phyloP scores from a whole-genome alignment of 495 filamentous ascomycete genomes.

The Penicillium lagena region DNA sequence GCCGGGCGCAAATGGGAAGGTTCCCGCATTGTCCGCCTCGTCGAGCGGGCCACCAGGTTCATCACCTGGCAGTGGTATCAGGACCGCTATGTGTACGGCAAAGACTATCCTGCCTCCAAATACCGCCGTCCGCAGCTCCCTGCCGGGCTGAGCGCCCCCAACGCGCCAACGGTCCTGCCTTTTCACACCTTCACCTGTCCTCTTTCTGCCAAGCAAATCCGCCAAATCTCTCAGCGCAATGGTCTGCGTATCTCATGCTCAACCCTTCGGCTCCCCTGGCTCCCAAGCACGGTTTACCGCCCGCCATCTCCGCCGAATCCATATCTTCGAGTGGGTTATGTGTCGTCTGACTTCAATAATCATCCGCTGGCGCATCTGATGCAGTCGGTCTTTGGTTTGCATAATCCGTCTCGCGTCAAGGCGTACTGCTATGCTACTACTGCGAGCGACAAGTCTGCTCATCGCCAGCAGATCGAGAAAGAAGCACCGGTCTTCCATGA shows the following conservation, averaged over 20 bases:
- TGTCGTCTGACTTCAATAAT: slow-evolving; percentile 99
- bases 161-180: slow-evolving; percentile 92
- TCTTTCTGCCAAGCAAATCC: slow-evolving; percentile 86
- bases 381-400: slow-evolving; percentile 97
- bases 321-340: slow-evolving; percentile 84
- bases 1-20: slow-evolving; percentile 79
- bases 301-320: slow-evolving; percentile 80
- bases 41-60: slow-evolving; percentile 75
- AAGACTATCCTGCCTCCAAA: slow-evolving; percentile 46
- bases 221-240: slow-evolving; percentile 92
- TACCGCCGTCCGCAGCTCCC: slow-evolving; percentile 78
- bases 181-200: slow-evolving; percentile 99
- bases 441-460: slow-evolving; percentile 80
- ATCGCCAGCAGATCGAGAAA: slow-evolving; percentile 88
- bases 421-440: slow-evolving; percentile 98
- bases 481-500: slow-evolving; percentile 92
- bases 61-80: slow-evolving; percentile 85
- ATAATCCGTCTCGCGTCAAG: slow-evolving; percentile 64
- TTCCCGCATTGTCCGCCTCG: slow-evolving; percentile 72
- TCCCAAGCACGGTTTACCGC: slow-evolving; percentile 71
- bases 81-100: slow-evolving; percentile 64
- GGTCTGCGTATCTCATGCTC: slow-evolving; percentile 88
- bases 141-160: slow-evolving; percentile 66
- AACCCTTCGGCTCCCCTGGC: slow-evolving; percentile 79
- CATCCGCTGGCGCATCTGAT: slow-evolving; percentile 95